A percentile compares a stretch with the other conserved stretches of the same genome.
Conservation (phyloP, 1,139 yeast species). For the Blastobotrys apis region DNA sequence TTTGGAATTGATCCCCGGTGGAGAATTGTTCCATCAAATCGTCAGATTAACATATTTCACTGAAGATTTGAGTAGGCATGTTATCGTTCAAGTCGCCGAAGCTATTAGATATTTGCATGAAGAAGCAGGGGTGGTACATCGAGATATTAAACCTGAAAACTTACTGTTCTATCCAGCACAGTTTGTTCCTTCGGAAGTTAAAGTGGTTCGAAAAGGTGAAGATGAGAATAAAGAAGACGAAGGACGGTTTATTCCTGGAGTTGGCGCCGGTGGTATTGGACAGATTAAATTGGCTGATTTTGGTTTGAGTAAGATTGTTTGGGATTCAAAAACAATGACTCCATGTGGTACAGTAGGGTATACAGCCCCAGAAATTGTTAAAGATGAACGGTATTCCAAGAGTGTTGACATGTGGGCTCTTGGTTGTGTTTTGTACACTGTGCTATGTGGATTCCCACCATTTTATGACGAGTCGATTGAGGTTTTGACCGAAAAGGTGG, state of each 20-base stretch:
- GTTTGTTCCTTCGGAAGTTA: constrained; percentile 48
- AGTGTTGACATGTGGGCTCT: constrained; percentile 95
- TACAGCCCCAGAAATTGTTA: constrained; percentile 92
- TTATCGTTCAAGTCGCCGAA: constrained; percentile 75
- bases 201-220: constrained; percentile 61
- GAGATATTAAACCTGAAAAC: constrained; percentile 95
- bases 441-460: constrained; percentile 94
- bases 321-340: constrained; percentile 64
- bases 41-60: constrained; percentile 87
- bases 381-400: constrained; percentile 79
- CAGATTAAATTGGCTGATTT: constrained; percentile 84
- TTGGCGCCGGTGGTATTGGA: constrained; percentile 92
- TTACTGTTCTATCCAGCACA: constrained; percentile 76
- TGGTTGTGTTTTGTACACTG: constrained; percentile 87
- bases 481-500: constrained; percentile 74
- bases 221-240: constrained; percentile 79
- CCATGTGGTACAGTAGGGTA: constrained; percentile 91
- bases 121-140: constrained; percentile 80
- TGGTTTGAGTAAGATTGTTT: constrained; percentile 83
- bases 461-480: constrained; percentile 87
- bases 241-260: constrained; percentile 68
- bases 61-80: constrained; percentile 80
- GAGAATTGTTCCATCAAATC: constrained; percentile 91
- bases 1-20: constrained; percentile 85
- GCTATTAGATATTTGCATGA: constrained; percentile 81